Conservation (phyloP, 306 rosid genomes). For the Inga laurina region DNA sequence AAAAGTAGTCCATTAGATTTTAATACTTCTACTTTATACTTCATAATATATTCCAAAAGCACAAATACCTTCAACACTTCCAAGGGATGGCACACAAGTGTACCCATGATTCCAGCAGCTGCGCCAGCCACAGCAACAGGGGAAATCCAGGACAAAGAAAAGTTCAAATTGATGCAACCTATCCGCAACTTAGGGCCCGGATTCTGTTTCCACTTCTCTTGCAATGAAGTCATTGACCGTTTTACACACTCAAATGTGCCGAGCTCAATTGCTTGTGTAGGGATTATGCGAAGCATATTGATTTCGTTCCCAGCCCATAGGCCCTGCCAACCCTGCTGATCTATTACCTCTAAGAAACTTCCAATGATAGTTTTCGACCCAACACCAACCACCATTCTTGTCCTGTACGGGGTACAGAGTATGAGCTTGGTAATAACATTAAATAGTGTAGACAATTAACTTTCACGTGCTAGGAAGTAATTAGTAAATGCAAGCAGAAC, state of each 20-base stretch:
- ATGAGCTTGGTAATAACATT: not conserved
- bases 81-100: constrained; percentile 89
- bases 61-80: constrained; percentile 89
- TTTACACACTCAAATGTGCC: constrained; percentile 84
- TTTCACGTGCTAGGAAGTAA: constrained; percentile 2
- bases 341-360: constrained; percentile 84
- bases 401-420: constrained; percentile 54
- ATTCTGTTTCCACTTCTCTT: constrained; percentile 61
- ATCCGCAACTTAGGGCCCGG: constrained; percentile 64
- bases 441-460: constrained; percentile 1
- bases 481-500: not conserved
- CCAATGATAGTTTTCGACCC: constrained; percentile 78
- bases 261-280: constrained; percentile 91
- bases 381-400: constrained; percentile 97
- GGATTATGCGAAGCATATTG: constrained; percentile 93
- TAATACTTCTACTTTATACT: not conserved
- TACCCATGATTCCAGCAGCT: constrained; percentile 87
- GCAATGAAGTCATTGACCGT: constrained; percentile 71
- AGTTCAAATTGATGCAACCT: constrained; percentile 60
- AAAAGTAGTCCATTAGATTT: not conserved
- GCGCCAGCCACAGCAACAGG: constrained; percentile 96
- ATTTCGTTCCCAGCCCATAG: constrained; percentile 95
- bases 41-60: not conserved
- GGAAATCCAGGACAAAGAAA: constrained; percentile 84
- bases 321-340: constrained; percentile 98